Conservation (phyloP, 2,329 filamentous ascomycete genomes). For the Botrytis tulipae region DNA sequence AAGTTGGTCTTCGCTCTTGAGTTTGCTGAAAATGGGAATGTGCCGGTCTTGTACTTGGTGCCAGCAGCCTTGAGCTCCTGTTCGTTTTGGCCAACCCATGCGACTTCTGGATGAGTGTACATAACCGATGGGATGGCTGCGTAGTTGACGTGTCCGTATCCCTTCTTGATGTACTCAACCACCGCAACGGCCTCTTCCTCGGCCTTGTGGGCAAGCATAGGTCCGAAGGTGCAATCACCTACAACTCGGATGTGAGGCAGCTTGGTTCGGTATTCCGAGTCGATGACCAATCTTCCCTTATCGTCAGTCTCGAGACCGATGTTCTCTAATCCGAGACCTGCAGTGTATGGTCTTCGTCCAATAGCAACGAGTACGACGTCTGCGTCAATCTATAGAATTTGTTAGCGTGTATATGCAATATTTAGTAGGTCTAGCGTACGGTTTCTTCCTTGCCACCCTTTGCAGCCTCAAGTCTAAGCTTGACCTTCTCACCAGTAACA, state of each 20-base stretch:
- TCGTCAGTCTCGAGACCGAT: conserved; percentile 90
- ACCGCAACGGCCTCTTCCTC: conserved; percentile 96
- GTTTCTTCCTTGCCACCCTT: conserved; percentile 96
- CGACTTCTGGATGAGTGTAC: conserved; percentile 98
- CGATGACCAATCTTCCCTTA: conserved; percentile 90
- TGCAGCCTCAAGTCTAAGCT: conserved; percentile 82
- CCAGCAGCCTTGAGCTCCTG: conserved; percentile 88
- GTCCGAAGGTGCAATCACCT: conserved; percentile 93
- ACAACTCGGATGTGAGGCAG: conserved; percentile 94
- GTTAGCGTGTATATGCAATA: conserved; percentile 10
- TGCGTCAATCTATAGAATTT: conserved; percentile 68
- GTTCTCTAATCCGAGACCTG: conserved; percentile 89
- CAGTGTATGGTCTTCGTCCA: conserved; percentile 91
- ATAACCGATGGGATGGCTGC: conserved; percentile 96
- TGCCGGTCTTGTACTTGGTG: conserved; percentile 88
- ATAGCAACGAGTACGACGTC: conserved; percentile 97
- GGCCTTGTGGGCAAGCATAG: conserved; percentile 99
- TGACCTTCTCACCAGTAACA: conserved; percentile 71
- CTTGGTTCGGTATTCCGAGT: conserved; percentile 98
- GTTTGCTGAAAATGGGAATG: conserved; percentile 97
- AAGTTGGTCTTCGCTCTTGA: conserved; percentile 98
- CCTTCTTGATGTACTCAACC: conserved; percentile 97
- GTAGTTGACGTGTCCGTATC: conserved; percentile 98
- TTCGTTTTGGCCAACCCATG: conserved; percentile 98
- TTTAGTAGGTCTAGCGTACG: conserved; percentile 50